Conservation (phyloP, 208 protist genomes). For the Angomonas ambiguus region DNA sequence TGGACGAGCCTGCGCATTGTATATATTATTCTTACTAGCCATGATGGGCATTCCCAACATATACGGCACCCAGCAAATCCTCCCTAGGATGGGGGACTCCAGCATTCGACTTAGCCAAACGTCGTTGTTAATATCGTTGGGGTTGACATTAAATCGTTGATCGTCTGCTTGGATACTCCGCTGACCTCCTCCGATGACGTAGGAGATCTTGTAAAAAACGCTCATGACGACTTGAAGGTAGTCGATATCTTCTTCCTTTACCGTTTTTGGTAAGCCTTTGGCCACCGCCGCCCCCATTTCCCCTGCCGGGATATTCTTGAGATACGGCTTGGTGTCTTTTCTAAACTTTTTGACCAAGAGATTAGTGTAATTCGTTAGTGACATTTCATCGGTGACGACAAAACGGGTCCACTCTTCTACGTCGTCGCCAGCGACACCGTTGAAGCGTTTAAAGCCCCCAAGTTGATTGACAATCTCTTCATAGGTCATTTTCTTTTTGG, state of each 20-base stretch:
- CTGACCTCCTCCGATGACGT: slow-evolving; percentile 47
- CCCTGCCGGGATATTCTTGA: not conserved
- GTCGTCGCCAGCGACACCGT: slow-evolving; percentile 19
- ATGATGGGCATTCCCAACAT: slow-evolving; percentile 59
- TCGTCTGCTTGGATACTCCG: slow-evolving; percentile 61
- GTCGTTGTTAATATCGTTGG: slow-evolving; percentile 34
- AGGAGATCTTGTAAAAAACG: slow-evolving; percentile 52
- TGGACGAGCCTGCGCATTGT: slow-evolving; percentile 12
- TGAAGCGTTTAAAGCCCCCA: slow-evolving; percentile 17
- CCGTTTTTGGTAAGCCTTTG: slow-evolving; percentile 21
- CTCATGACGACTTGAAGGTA: slow-evolving; percentile 22
- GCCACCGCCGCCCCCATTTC: slow-evolving; percentile 6
- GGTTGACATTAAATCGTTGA: slow-evolving; percentile 17
- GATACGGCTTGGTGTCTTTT: slow-evolving; percentile 17
- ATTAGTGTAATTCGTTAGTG: slow-evolving; percentile 23
- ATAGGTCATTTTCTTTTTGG: slow-evolving; percentile 18
- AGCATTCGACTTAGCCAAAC: slow-evolving; percentile 38
- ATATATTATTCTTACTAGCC: slow-evolving; percentile 19
- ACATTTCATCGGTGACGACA: slow-evolving; percentile 35
- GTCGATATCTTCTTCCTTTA: slow-evolving; percentile 29
- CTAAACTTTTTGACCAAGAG: slow-evolving; percentile 26
- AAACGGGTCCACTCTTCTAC: slow-evolving; percentile 32
- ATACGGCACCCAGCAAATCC: slow-evolving; percentile 43
- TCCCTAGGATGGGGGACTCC: slow-evolving; percentile 41
- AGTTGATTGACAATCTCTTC: slow-evolving; percentile 21